Percentiles rank a stretch among this genome's conserved stretches.
Evolutionary conservation across 306 rosid species (phyloP).

Genomic region (Sindora glabra): DNA sequence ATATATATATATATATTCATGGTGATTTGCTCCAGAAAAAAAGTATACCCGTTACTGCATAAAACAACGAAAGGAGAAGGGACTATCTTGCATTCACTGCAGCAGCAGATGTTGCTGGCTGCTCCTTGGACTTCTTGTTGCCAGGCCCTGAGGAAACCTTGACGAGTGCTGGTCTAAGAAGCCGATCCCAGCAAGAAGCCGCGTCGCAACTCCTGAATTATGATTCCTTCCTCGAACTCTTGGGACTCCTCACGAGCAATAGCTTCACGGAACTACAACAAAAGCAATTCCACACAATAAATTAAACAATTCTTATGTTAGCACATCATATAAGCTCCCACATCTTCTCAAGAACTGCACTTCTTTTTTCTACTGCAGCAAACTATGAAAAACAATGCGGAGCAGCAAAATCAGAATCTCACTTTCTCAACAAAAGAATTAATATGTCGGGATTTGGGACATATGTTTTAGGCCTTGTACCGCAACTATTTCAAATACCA

Average conservation of each 20-base stretch:
- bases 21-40: too few relatives aligned
- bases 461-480: too few relatives aligned
- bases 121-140: conserved; percentile 18
- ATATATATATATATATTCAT: too few relatives aligned
- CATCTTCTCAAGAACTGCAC: too few relatives aligned
- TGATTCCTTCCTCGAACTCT: conserved; percentile 43
- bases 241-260: conserved; percentile 52
- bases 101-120: conserved; percentile 33
- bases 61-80: background rate
- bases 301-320: background rate
- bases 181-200: conserved; percentile 45
- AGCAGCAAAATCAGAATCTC: too few relatives aligned
- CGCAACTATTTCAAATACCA: conserved; percentile 7
- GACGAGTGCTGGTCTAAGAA: conserved; percentile 53
- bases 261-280: conserved; percentile 69
- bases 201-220: conserved; percentile 38
- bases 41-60: too few relatives aligned
- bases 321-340: background rate
- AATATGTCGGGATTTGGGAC: too few relatives aligned
- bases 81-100: conserved; percentile 20
- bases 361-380: too few relatives aligned
- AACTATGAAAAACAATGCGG: too few relatives aligned
- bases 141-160: conserved; percentile 49
- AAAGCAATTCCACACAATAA: too few relatives aligned
- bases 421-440: too few relatives aligned